Evolutionary conservation across 495 filamentous ascomycete species (phyloP), one percentile per base, ranked within the genome.

Genomic region (Trichoderma asperelloides): DNA sequence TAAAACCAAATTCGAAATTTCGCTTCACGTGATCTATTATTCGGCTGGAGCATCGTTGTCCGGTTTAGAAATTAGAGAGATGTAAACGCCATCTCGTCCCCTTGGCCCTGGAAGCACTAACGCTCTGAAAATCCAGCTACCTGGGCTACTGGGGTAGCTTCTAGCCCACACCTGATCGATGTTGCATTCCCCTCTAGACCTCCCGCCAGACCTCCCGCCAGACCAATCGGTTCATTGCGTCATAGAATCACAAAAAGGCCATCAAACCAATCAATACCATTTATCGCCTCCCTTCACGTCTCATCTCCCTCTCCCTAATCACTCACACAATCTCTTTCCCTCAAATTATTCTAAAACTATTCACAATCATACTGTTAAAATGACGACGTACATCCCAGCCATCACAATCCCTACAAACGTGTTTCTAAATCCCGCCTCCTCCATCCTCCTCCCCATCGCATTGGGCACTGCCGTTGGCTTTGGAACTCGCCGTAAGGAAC

Each of bases 381-480:
- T 91, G 89, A 90, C 88, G 6, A 84, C 87, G 69, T 86, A 88
- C 78, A 82, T 86, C 64, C 80, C 85, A 9, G 78, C 78, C 62
- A 72, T 88, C 70, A 91, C 85, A 43, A 82, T 97, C 40, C 91
- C 91, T 16, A 75, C 77, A 25, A 73, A 78, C 70, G 71, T 90
- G 68, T 91, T 93, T 77, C 78, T 81, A 70, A 82, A 82, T 67
- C 85, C 89, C 11, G 85, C 88, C n/a, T 79, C 81, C 21, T 85
- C 89, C 9, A 84, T 92, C 68, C 82, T 92, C 11, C 78, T 93
- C 0, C 91, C 91, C 18, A 74, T 93, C 55, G 79, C 78, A 2
- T 70, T 86, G 1, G 91, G 91, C 41, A 82, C 83, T 3, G 82
- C 81, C 23, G 82, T 92, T 64, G 89, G 90, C 40, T 89, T 80